Evolutionary conservation across 1,284 basidiomycete genomes (phyloP).

Genomic region (Leccinum ponderosum): DNA sequence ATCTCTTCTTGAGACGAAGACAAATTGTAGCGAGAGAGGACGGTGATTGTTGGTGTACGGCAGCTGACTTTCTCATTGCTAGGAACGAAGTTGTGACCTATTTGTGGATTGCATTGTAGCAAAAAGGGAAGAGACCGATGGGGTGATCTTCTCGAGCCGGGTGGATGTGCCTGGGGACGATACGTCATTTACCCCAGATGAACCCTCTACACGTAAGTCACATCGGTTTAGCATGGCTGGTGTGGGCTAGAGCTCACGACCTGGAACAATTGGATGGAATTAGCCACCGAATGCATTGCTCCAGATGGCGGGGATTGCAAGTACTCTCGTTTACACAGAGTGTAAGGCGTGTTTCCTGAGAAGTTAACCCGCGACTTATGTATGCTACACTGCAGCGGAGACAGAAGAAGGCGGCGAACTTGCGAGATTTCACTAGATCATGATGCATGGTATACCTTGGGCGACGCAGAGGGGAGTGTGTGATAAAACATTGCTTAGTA

Average conservation of each 20-base stretch:
- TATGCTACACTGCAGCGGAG: too few species aligned
- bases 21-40: not conserved
- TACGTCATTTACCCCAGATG: not conserved
- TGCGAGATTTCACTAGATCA: too few species aligned
- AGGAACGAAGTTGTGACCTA: not conserved
- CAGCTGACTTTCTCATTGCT: not conserved
- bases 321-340: too few species aligned
- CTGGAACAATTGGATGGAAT: not conserved
- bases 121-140: not conserved
- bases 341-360: too few species aligned
- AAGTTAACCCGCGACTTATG: too few species aligned
- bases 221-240: not conserved
- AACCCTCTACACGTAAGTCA: conserved; percentile 4
- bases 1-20: not conserved
- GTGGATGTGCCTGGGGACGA: not conserved
- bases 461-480: too few species aligned
- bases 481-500: too few species aligned
- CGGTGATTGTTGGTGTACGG: not conserved
- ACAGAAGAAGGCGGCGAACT: too few species aligned
- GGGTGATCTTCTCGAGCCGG: not conserved
- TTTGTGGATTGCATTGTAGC: not conserved
- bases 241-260: not conserved
- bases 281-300: too few species aligned
- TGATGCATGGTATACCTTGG: too few species aligned
- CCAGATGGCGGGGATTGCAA: too few species aligned